phyloP scores from a whole-genome alignment of 805 yeast genomes.

The Metschnikowia chrysomelidarum region DNA sequence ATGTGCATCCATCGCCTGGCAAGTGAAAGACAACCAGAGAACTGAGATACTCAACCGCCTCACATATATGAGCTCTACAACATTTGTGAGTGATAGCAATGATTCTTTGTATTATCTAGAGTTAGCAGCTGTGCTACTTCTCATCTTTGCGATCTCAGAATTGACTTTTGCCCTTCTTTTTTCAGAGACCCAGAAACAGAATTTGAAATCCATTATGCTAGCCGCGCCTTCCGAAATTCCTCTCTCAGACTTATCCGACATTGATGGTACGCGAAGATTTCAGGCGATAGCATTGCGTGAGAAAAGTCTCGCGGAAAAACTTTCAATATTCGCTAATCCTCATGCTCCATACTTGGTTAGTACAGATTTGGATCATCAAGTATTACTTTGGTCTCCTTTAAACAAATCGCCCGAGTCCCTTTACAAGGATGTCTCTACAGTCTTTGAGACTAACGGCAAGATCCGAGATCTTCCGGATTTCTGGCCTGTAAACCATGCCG shows the following conservation, averaged over 20 bases:
- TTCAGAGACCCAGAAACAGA: conserved; percentile 17
- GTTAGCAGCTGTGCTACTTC: conserved; percentile 48
- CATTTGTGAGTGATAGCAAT: conserved; percentile 20
- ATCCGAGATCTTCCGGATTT: conserved; percentile 36
- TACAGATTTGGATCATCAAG: conserved; percentile 70
- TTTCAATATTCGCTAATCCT: conserved; percentile 56
- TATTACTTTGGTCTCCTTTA: conserved; percentile 73
- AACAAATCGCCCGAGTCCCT: conserved; percentile 13
- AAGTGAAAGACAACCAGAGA: no score
- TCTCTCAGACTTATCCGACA: conserved; percentile 11
- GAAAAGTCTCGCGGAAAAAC: conserved; percentile 63
- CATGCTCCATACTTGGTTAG: conserved; percentile 64
- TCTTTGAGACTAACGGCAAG: conserved; percentile 27
- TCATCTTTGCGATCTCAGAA: conserved; percentile 50
- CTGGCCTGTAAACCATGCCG: conserved; percentile 63
- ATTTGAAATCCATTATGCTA: conserved; percentile 2
- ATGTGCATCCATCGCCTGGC: conserved; percentile 1
- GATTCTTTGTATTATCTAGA: conserved; percentile 56
- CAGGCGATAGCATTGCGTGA: conserved; percentile 29
- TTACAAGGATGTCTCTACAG: conserved; percentile 36
- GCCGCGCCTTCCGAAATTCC: conserved; percentile 2
- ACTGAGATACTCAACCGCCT: background rate
- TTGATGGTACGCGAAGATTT: conserved; percentile 23
- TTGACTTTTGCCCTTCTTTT: conserved; percentile 34
- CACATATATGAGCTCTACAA: background rate